phyloP scores from a whole-genome alignment of 495 filamentous ascomycete species.

The Hypomontagnella submonticulosa region DNA sequence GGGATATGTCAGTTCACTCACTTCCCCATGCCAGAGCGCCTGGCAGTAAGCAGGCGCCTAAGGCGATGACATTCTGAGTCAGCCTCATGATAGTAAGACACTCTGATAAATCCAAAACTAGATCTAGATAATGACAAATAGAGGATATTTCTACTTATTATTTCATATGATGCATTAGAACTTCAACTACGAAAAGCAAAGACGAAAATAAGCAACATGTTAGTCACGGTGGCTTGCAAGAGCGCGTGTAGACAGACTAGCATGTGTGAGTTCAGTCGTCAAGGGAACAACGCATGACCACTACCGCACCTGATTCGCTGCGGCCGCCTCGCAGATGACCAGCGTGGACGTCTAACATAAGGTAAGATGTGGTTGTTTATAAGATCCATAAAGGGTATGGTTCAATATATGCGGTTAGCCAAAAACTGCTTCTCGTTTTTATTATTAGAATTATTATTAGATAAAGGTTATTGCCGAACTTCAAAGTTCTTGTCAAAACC shows the following conservation, averaged over 20 bases:
- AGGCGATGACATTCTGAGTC: constrained; percentile 30
- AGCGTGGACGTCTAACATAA: constrained; percentile 11
- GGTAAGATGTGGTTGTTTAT: background rate
- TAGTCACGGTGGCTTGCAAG: constrained; percentile 3
- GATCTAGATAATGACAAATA: background rate
- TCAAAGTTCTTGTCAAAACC: background rate
- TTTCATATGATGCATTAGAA: too few species aligned
- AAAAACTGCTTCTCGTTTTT: too few species aligned
- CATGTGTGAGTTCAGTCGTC: constrained; percentile 22
- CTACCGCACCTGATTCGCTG: constrained; percentile 31
- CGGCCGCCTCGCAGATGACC: constrained; percentile 24
- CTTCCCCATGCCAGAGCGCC: constrained; percentile 52
- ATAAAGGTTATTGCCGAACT: constrained; percentile 10
- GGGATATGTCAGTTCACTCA: constrained; percentile 38
- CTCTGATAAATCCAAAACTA: background rate
- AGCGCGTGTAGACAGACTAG: constrained; percentile 13
- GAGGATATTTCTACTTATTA: background rate
- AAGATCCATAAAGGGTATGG: too few species aligned
- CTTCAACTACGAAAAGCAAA: too few species aligned
- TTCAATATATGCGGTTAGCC: too few species aligned
- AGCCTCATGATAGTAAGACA: constrained; percentile 38
- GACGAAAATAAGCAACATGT: background rate
- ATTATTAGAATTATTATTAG: background rate
- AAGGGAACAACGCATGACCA: constrained; percentile 38
- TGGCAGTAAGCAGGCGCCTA: constrained; percentile 46